Evolutionary conservation across 2,329 filamentous ascomycete genomes (phyloP).

Genomic region (Podosphaera xanthii): DNA sequence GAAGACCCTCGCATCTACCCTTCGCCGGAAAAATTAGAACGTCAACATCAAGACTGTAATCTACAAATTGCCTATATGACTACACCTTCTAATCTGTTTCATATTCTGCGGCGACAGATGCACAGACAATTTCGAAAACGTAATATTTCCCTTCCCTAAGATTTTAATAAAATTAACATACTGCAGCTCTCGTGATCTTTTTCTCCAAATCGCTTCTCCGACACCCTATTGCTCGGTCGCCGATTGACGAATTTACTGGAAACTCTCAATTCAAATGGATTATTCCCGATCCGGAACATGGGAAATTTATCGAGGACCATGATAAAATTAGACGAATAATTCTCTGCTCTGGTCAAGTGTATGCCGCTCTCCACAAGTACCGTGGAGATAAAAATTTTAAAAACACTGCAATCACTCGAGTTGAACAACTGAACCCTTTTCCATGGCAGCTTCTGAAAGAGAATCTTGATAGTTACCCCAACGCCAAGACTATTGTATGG

Average conservation of each 20-base stretch:
- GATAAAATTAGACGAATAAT: conserved; percentile 88
- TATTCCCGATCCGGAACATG: conserved; percentile 72
- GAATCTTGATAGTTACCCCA: conserved; percentile 91
- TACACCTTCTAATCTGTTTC: conserved; percentile 88
- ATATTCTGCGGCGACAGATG: conserved; percentile 89
- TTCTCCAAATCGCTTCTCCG: conserved; percentile 95
- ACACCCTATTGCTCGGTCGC: conserved; percentile 75
- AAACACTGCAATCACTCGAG: conserved; percentile 78
- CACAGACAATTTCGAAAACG: conserved; percentile 98
- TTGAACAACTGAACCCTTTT: conserved; percentile 98
- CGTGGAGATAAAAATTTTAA: conserved; percentile 68
- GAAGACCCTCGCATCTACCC: conserved; percentile 93
- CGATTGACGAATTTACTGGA: conserved; percentile 73
- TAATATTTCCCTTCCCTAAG: conserved; percentile 25
- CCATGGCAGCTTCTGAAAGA: conserved; percentile 93
- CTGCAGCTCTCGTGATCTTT: conserved; percentile 71
- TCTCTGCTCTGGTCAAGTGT: conserved; percentile 87
- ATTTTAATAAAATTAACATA: conserved; percentile 6
- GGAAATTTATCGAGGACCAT: conserved; percentile 49
- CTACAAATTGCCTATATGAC: conserved; percentile 98
- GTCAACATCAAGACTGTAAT: conserved; percentile 98
- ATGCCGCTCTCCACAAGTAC: conserved; percentile 73
- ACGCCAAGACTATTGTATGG: conserved; percentile 95
- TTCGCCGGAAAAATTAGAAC: conserved; percentile 64
- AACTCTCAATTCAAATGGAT: conserved; percentile 94